Evolutionary conservation across 2,329 filamentous ascomycete species (phyloP).

Genomic region (Parastagonospora nodorum): DNA sequence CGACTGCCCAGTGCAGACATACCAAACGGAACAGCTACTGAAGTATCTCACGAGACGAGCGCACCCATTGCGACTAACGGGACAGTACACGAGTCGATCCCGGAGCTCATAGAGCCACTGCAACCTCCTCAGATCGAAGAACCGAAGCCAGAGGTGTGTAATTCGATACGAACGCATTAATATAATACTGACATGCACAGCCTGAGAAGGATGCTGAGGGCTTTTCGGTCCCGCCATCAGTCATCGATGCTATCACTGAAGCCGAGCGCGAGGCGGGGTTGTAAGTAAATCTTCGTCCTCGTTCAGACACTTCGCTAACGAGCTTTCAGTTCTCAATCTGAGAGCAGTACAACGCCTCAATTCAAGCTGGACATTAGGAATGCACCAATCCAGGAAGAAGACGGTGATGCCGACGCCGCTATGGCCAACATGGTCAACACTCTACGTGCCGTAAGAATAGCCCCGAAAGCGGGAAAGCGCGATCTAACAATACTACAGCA

Average conservation of each 20-base stretch:
- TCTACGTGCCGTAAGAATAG: constrained; percentile 59
- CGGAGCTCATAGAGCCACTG: constrained; percentile 44
- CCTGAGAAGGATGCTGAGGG: constrained; percentile 72
- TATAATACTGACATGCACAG: constrained; percentile 25
- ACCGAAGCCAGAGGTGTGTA: constrained; percentile 34
- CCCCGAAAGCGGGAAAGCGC: neutral
- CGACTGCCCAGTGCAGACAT: constrained; percentile 31
- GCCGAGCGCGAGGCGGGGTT: constrained; percentile 68
- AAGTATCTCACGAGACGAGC: constrained; percentile 22
- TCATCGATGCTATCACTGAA: constrained; percentile 64
- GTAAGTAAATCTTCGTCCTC: constrained; percentile 22
- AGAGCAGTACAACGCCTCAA: constrained; percentile 48
- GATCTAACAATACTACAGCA: constrained; percentile 49
- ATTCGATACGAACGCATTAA: neutral
- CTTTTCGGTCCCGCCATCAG: constrained; percentile 73
- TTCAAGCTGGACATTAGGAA: constrained; percentile 83
- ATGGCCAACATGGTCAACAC: constrained; percentile 77
- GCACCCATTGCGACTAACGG: constrained; percentile 35
- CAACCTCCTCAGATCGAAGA: constrained; percentile 32
- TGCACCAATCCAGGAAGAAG: constrained; percentile 77
- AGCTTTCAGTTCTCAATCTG: constrained; percentile 21
- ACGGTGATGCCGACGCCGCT: constrained; percentile 73
- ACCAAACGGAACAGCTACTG: constrained; percentile 39
- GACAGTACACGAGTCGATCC: constrained; percentile 38
- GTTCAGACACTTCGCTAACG: constrained; percentile 4